Percentiles rank a stretch among this genome's conserved stretches.
Conservation (phyloP, 768 basidiomycete species). For the Mycena albidolilacea region DNA sequence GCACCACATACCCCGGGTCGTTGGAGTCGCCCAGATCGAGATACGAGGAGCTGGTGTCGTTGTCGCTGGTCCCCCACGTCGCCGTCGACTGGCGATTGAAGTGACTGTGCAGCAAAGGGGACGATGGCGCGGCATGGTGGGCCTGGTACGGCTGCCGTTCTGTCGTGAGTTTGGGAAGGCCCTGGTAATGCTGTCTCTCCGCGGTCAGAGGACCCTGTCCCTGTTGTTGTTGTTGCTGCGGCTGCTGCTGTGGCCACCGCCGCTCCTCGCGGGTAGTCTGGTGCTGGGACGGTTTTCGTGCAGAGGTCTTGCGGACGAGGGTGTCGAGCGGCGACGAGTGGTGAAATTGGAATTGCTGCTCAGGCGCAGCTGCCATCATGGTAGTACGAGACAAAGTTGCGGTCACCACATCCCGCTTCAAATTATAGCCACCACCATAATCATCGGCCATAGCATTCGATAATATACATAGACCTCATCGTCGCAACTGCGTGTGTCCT, state of each 20-base stretch:
- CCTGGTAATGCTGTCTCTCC: background rate
- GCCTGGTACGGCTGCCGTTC: slow-evolving; percentile 34
- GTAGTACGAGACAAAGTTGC: background rate
- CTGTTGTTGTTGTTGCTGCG: background rate
- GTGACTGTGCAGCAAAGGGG: slow-evolving; percentile 64
- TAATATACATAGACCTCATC: no score
- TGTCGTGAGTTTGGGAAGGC: slow-evolving; percentile 41
- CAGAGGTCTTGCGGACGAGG: slow-evolving; percentile 63
- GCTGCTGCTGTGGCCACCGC: slow-evolving; percentile 48
- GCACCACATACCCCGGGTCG: slow-evolving; percentile 41
- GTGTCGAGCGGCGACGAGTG: slow-evolving; percentile 65
- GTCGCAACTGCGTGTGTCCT: no score
- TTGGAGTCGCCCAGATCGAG: slow-evolving; percentile 42
- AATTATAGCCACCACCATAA: background rate
- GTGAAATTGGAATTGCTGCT: slow-evolving; percentile 40
- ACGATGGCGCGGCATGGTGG: slow-evolving; percentile 43
- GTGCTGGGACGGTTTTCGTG: slow-evolving; percentile 39
- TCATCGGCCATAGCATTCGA: no score
- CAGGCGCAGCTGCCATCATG: slow-evolving; percentile 42
- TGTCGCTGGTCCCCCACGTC: slow-evolving; percentile 51
- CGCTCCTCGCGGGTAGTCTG: slow-evolving; percentile 32
- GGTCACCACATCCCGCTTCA: background rate
- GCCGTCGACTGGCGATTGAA: slow-evolving; percentile 61
- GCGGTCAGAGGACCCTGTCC: background rate
- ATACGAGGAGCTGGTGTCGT: slow-evolving; percentile 48